These are phyloP conservation scores for Candida ipomoeae DNA, from an alignment of 805 yeast genomes.

Conservation along the genomic window DNA sequence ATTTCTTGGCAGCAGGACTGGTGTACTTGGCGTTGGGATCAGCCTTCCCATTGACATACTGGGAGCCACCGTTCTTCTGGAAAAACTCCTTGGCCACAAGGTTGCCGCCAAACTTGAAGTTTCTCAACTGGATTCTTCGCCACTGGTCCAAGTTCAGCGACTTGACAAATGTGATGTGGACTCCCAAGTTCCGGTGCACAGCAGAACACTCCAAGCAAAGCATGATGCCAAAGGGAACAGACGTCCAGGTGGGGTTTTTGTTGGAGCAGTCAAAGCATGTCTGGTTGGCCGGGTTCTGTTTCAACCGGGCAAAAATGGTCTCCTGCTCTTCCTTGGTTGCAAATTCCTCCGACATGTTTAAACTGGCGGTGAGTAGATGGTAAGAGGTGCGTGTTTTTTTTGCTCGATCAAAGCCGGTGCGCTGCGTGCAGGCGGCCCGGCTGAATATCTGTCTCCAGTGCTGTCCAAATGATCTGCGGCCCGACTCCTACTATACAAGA, in stretches of 20 bases:
- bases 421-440: conserved; percentile 1
- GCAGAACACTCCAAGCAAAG: conserved; percentile 94
- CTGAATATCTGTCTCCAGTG: not conserved
- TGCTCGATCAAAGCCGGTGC: not conserved
- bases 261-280: conserved; percentile 91
- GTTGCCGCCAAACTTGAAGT: conserved; percentile 93
- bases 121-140: conserved; percentile 84
- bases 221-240: conserved; percentile 92
- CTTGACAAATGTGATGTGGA: conserved; percentile 91
- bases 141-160: conserved; percentile 91
- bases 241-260: conserved; percentile 97
- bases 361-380: not conserved
- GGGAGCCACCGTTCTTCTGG: conserved; percentile 79
- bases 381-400: conserved; percentile 2
- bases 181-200: conserved; percentile 92
- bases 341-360: conserved; percentile 42
- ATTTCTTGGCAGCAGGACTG: conserved; percentile 71
- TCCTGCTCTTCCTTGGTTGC: conserved; percentile 70
- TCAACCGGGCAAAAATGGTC: conserved; percentile 58
- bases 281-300: conserved; percentile 68
- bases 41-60: conserved; percentile 48
- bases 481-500: no score
- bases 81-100: conserved; percentile 79
- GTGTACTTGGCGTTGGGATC: conserved; percentile 79
- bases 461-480: no score